Conservation (phyloP, 179 eudicot species). For the Carnegiea gigantea region DNA sequence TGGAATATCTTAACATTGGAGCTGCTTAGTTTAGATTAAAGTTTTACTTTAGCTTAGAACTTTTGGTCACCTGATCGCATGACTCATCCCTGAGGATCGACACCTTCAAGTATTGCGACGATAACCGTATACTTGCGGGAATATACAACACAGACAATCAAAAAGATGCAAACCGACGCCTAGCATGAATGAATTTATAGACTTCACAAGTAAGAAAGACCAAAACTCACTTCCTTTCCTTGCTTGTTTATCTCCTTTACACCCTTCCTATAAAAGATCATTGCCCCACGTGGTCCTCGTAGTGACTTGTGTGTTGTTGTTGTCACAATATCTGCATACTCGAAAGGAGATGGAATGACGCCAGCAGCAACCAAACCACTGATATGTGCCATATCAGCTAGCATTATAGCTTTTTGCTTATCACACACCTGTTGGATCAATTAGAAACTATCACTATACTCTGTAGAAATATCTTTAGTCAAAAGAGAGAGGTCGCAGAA, state of each 20-base stretch:
- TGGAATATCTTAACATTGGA: too few species aligned
- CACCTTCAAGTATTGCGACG: too few species aligned
- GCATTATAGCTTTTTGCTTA: slow-evolving; percentile 88
- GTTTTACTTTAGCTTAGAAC: too few species aligned
- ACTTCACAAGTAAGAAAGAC: slow-evolving; percentile 5
- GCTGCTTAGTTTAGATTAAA: too few species aligned
- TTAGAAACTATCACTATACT: background rate
- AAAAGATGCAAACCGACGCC: background rate
- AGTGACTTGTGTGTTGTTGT: slow-evolving; percentile 97
- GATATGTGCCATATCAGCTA: slow-evolving; percentile 99
- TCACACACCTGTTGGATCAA: slow-evolving; percentile 65
- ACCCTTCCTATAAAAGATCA: slow-evolving; percentile 94
- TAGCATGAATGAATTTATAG: background rate
- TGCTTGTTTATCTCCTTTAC: slow-evolving; percentile 88
- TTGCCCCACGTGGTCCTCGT: slow-evolving; percentile 98
- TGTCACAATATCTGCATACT: slow-evolving; percentile 93
- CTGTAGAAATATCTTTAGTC: background rate
- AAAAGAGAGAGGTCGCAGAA: background rate
- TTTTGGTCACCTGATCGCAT: too few species aligned
- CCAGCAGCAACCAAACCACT: slow-evolving; percentile 98
- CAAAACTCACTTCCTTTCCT: slow-evolving; percentile 72
- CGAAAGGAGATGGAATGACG: slow-evolving; percentile 93
- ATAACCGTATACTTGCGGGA: too few species aligned
- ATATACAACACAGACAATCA: too few species aligned
- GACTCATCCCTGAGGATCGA: too few species aligned